Conservation (phyloP, 2,329 filamentous ascomycete genomes). For the Amauroascus verrucosus region DNA sequence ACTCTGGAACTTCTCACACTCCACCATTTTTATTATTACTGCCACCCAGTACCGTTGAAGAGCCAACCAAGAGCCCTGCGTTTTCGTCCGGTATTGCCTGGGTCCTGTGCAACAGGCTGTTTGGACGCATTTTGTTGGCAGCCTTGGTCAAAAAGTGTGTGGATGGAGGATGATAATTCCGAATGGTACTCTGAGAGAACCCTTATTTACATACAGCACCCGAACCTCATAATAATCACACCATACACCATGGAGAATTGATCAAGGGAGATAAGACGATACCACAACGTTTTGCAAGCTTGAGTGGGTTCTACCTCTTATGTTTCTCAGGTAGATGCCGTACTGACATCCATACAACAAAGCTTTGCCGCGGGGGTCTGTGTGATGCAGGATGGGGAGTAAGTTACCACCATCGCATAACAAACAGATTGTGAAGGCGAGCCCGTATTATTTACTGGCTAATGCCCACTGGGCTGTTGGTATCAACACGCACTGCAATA, state of each 20-base stretch:
- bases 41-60: not conserved
- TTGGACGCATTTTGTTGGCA: not conserved
- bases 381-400: not conserved
- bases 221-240: too few relatives aligned
- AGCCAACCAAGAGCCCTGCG: not conserved
- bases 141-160: not conserved
- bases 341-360: too few relatives aligned
- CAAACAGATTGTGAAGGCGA: not conserved
- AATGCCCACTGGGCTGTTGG: not conserved
- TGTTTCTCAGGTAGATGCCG: too few relatives aligned
- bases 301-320: too few relatives aligned
- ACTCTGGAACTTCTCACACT: not conserved
- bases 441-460: not conserved
- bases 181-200: not conserved
- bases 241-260: not conserved
- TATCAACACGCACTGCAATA: slow-evolving; percentile 8
- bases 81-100: not conserved
- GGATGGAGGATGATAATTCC: not conserved
- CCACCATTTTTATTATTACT: not conserved
- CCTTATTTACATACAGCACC: not conserved
- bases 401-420: not conserved
- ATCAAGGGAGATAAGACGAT: not conserved
- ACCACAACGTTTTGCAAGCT: too few relatives aligned
- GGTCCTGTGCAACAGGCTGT: not conserved
- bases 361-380: not conserved